Base-by-base conservation (phyloP, 164 flowering plant species). In the Macadamia tetraphylla region DNA sequence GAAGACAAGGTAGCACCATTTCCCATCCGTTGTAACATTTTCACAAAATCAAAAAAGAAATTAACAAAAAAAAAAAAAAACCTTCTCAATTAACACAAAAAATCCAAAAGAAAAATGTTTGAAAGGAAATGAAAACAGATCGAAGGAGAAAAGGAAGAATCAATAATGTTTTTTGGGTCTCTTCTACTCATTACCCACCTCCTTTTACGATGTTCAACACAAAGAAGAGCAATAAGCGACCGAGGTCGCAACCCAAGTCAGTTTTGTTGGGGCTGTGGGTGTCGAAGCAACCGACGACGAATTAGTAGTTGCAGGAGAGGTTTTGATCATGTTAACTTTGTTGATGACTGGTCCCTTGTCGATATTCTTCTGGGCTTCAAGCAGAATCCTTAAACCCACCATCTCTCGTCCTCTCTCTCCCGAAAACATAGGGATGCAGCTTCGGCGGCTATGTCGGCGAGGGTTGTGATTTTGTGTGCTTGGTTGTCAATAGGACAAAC, bases 1-100 rank as follows among this genome's bases (percentile, higher is more conserved):
- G 49, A 88, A 74, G 32, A 88, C 85, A 15, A 88, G 43, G 80
- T 86, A 90, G 71, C 97, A 90, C 92, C 97, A 90, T 74, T 75
- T 81, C 65, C 97, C 97, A 81, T 90, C 94, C 1, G 93, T 91
- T 4, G 89, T 85, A 69, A 84, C 69, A 84, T 91, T 95, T 91
- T 55, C 78, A 80, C 55, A 58, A 60, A 53, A 44, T 23, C 62
- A 65, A 61, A 18, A n/a, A 40, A 58, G 3, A 10, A 2, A 14
- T 53, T 18, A 43, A 14, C 58, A 62, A 40, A 49, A 2, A 35
- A 23, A 23, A 23, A 23, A 23, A 23, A 23, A 23, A 23, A 23
- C n/a, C n/a, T n/a, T 35, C 40, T 35, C 5, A 5, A 0, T 23
- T n/a, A 6, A 29, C 49, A 63, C 2, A 59, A 59, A 2, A 30